Percentiles rank a stretch among this genome's conserved stretches.
phyloP scores from a whole-genome alignment of 129 eudicot genomes.

The Centaurea solstitialis region DNA sequence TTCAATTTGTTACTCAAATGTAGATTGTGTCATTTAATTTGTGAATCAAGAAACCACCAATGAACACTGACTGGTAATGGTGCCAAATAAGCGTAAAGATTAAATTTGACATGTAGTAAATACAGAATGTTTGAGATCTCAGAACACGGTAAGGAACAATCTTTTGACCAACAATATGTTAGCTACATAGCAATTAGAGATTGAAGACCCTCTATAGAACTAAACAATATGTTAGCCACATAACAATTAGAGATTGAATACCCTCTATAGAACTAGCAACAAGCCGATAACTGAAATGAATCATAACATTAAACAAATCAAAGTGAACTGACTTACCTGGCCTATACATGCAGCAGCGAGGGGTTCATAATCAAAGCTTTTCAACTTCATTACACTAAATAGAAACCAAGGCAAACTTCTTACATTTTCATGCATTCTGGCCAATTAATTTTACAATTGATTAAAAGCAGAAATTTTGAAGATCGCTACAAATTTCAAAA shows the following conservation, averaged over 20 bases:
- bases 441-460: too few relatives aligned
- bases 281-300: not conserved
- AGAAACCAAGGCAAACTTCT: too few relatives aligned
- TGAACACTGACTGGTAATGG: not conserved
- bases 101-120: not conserved
- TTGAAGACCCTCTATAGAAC: not conserved
- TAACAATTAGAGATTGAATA: not conserved
- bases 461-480: too few relatives aligned
- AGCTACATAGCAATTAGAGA: not conserved
- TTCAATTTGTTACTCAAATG: not conserved
- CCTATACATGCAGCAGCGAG: conserved; percentile 99
- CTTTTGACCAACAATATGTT: not conserved
- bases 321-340: conserved; percentile 55
- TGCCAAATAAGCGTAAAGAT: not conserved
- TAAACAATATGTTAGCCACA: not conserved
- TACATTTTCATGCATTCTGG: too few relatives aligned
- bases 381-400: conserved; percentile 37
- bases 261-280: not conserved
- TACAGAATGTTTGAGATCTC: not conserved
- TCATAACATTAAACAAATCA: not conserved
- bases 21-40: not conserved
- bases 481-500: too few relatives aligned
- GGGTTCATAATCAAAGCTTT: conserved; percentile 88
- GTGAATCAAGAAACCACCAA: not conserved
- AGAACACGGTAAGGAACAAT: not conserved